Conservation (phyloP, 2,329 filamentous ascomycete genomes). For the Saccharata proteae region DNA sequence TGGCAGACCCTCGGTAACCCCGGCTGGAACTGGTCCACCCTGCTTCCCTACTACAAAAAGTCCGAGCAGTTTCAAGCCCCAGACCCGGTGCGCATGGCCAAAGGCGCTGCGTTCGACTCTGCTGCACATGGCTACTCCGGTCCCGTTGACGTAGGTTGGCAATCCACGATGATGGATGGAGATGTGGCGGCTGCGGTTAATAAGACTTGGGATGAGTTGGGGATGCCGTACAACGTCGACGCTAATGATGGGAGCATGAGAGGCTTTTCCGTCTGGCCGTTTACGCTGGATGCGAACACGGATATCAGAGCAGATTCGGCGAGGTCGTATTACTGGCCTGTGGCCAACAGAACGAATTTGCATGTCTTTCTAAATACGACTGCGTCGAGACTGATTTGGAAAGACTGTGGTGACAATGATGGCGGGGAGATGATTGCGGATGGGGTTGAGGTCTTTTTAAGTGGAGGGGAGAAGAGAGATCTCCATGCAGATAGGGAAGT, state of each 20-base stretch:
- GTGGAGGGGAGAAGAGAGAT: background rate
- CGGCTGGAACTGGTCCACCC: constrained; percentile 10
- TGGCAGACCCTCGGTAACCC: constrained; percentile 9
- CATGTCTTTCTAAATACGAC: constrained; percentile 32
- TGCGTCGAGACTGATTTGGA: constrained; percentile 29
- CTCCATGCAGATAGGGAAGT: constrained; percentile 23
- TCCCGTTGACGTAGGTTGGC: constrained; percentile 8
- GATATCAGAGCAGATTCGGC: constrained; percentile 30
- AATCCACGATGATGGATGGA: constrained; percentile 1
- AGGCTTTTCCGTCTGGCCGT: constrained; percentile 25
- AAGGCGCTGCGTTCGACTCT: constrained; percentile 7
- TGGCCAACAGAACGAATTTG: constrained; percentile 27
- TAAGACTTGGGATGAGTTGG: constrained; percentile 17
- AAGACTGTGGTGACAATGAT: background rate
- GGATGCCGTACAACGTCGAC: constrained; percentile 24
- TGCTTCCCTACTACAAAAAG: constrained; percentile 10
- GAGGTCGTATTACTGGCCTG: constrained; percentile 33
- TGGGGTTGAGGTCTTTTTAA: constrained; percentile 15
- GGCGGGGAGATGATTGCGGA: constrained; percentile 10
- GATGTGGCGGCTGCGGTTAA: constrained; percentile 16
- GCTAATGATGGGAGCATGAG: constrained; percentile 25
- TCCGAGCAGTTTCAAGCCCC: constrained; percentile 9
- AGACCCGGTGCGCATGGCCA: constrained; percentile 1
- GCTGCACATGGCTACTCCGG: constrained; percentile 5
- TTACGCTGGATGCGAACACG: constrained; percentile 20